A percentile compares a stretch with the other conserved stretches of the same genome.
Conservation (phyloP, 225 moss, liverwort and hornwort genomes). For the Straminergon stramineum region DNA sequence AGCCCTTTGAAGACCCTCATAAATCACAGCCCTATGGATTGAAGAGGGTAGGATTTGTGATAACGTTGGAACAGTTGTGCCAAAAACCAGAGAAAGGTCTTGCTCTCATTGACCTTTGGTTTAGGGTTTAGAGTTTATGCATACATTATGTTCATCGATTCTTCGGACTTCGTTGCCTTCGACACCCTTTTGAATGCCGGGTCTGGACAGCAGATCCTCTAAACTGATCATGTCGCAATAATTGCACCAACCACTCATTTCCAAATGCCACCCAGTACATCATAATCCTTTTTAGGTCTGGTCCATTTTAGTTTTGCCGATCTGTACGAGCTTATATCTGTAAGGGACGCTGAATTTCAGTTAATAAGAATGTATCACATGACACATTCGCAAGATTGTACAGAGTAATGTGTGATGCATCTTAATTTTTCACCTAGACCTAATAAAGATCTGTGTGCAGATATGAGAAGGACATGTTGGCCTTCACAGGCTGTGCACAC, state of each 20-base stretch:
- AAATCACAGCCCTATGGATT: background rate
- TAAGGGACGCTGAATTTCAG: background rate
- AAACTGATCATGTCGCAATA: background rate
- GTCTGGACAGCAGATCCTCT: background rate
- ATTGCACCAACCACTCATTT: background rate
- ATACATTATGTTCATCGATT: background rate
- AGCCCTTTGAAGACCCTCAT: background rate
- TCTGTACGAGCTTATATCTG: background rate
- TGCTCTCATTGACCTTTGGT: background rate
- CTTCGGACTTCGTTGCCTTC: background rate
- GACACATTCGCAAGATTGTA: background rate
- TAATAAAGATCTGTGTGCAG: slow-evolving; percentile 6
- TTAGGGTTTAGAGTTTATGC: background rate
- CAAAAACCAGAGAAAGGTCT: background rate
- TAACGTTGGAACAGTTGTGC: background rate
- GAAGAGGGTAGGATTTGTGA: background rate
- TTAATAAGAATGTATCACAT: background rate
- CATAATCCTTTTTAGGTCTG: background rate
- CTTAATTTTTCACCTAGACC: background rate
- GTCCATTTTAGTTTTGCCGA: background rate
- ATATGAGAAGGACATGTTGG: slow-evolving; percentile 81
- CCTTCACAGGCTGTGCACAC: slow-evolving; percentile 64
- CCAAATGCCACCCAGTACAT: too few relatives aligned
- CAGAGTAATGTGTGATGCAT: background rate
- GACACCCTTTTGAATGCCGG: background rate